Percentiles rank a stretch among this genome's conserved stretches.
Evolutionary conservation across 139 green algal genomes (phyloP).

Genomic region (Chlorella ohadii): DNA sequence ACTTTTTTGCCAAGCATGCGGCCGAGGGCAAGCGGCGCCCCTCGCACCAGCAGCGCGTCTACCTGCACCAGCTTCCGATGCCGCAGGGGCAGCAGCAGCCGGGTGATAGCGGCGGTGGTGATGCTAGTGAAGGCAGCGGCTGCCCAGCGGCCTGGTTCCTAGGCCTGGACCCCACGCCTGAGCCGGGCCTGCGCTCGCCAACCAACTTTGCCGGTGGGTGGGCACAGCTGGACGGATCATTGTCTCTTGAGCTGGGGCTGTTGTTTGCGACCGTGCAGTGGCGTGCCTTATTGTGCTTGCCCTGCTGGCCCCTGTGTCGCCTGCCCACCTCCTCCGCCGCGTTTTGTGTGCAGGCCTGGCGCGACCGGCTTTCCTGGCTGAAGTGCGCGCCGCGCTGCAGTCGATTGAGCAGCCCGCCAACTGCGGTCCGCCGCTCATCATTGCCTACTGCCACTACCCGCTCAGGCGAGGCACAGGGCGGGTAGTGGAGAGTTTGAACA

Average conservation of each 20-base stretch:
- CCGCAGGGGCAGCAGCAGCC: neutral
- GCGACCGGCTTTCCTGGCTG: constrained; percentile 22
- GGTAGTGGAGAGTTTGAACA: too few species aligned
- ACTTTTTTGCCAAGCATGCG: constrained; percentile 54
- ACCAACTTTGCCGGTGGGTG: constrained; percentile 71
- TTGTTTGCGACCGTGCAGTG: too few species aligned
- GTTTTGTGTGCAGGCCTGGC: neutral
- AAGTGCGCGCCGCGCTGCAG: constrained; percentile 11
- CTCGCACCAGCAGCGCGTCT: constrained; percentile 29
- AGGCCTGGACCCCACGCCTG: constrained; percentile 65
- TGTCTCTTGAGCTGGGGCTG: too few species aligned
- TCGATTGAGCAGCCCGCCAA: neutral
- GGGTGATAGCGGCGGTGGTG: neutral
- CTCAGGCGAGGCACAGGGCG: constrained; percentile 26
- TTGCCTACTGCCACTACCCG: constrained; percentile 76
- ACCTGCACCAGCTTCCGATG: constrained; percentile 19
- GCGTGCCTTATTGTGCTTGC: too few species aligned
- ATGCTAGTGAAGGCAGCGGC: neutral
- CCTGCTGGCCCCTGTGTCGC: too few species aligned
- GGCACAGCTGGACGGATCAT: neutral
- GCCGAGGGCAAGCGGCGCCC: constrained; percentile 43
- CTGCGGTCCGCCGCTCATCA: constrained; percentile 19
- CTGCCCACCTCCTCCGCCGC: too few species aligned
- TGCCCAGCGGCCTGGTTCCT: constrained; percentile 48
- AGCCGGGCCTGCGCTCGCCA: constrained; percentile 61